Base-by-base conservation (phyloP, 2,329 filamentous ascomycete genomes). In the Neonectria punicea region DNA sequence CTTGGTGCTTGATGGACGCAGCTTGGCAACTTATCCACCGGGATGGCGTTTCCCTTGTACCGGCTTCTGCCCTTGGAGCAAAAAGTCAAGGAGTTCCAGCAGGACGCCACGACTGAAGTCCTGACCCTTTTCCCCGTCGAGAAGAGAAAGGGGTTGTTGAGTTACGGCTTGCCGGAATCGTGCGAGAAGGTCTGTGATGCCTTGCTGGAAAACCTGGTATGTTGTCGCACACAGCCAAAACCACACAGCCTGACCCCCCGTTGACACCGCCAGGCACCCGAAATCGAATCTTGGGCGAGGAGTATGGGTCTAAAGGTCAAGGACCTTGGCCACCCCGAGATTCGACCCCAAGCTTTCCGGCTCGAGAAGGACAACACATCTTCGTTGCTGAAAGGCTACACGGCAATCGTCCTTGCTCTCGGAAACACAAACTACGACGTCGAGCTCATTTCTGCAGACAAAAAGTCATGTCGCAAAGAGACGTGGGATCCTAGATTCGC, bases 331-430 rank as follows among this genome's bases (percentile, higher is more conserved):
- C 66, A 50, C 39, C 71, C 71, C 47, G 71, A 73, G 32, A 73
- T 73, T 43, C 67, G 63, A n/a, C 71, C 71, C 6, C 71, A 73
- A 51, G 71, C 71, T 50, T 73, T 73, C 49, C 71, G 71, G 30
- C 71, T 73, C 50, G 71, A 73, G 25, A 73, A 73, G 44, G 68
- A 67, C 60, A 73, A 73, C 58, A 72, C 67, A n/a, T 73, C 71
- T 20, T 64, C 71, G n/a, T 58, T 73, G 13, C 64, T 73, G 49
- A 73, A 69, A 53, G 71, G 71, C 28, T 73, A 73, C 58, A 73
- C 71, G 20, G 71, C 71, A 36, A 66, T 73, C 32, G 71, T 72
- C 22, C 67, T 73, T 32, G 71, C 71, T 32, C 71, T 73, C 18
- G 71, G 71, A 58, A 73, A 73, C 58, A 70, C 67, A 32, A 72